A percentile compares a stretch with the other conserved stretches of the same genome.
Conservation (phyloP, 2,329 filamentous ascomycete genomes). For the Pseudovirgaria hyperparasitica region DNA sequence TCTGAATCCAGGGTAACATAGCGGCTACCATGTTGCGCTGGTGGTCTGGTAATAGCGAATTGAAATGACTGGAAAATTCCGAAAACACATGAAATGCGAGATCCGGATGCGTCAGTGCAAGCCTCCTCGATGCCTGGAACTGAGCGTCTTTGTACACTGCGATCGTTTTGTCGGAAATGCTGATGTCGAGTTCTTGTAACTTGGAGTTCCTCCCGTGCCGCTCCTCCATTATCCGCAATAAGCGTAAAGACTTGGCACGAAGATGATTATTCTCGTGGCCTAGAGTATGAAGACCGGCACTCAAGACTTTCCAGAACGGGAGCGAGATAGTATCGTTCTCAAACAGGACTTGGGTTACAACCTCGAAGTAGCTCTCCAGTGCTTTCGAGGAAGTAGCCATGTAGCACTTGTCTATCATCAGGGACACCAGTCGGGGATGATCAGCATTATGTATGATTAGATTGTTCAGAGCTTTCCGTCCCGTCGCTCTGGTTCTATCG, state of each 20-base stretch:
- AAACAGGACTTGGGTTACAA: slow-evolving; percentile 75
- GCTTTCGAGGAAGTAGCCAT: slow-evolving; percentile 67
- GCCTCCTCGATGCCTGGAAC: slow-evolving; percentile 85
- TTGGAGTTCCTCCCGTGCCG: slow-evolving; percentile 77
- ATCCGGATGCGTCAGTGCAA: slow-evolving; percentile 79
- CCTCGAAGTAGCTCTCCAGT: slow-evolving; percentile 88
- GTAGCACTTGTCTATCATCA: slow-evolving; percentile 88
- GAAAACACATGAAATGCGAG: slow-evolving; percentile 91
- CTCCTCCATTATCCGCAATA: slow-evolving; percentile 72
- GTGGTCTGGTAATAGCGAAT: slow-evolving; percentile 65
- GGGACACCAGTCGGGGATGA: slow-evolving; percentile 71
- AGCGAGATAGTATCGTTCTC: slow-evolving; percentile 72
- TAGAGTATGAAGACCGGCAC: slow-evolving; percentile 78
- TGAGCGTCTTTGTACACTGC: slow-evolving; percentile 96
- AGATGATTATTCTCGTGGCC: slow-evolving; percentile 87
- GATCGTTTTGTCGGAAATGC: slow-evolving; percentile 95
- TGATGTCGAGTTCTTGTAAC: slow-evolving; percentile 94
- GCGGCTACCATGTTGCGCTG: slow-evolving; percentile 92
- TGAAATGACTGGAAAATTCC: slow-evolving; percentile 89
- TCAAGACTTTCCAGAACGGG: slow-evolving; percentile 82
- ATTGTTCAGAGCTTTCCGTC: slow-evolving; percentile 76
- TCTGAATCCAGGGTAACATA: slow-evolving; percentile 91
- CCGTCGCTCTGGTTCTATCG: slow-evolving; percentile 84
- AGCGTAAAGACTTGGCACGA: slow-evolving; percentile 70
- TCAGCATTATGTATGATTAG: slow-evolving; percentile 84